phyloP scores from a whole-genome alignment of 1,284 basidiomycete species.

The Ganoderma sp. region DNA sequence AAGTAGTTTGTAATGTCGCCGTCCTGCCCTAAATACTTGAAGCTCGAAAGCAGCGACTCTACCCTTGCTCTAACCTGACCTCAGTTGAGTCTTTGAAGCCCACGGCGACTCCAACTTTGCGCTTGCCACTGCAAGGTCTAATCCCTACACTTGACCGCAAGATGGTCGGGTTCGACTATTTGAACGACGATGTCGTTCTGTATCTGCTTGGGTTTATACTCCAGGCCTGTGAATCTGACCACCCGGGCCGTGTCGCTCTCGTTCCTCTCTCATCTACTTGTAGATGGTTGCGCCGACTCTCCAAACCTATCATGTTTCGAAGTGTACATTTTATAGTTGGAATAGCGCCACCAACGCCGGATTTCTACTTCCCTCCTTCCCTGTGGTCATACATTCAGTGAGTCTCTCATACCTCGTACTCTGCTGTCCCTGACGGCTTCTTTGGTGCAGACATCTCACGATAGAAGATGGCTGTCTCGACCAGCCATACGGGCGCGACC shows the following conservation, averaged over 20 bases:
- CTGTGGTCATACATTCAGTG: background rate
- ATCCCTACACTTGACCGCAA: background rate
- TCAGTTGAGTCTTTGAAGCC: too few species aligned
- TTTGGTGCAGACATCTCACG: background rate
- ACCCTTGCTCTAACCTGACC: too few species aligned
- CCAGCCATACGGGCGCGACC: background rate
- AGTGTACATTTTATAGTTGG: background rate
- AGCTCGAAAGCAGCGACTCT: background rate
- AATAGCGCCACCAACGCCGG: background rate
- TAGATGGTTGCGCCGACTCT: background rate
- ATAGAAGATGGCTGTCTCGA: background rate
- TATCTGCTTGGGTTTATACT: background rate
- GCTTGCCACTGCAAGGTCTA: too few species aligned
- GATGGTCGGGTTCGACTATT: background rate
- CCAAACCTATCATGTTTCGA: background rate
- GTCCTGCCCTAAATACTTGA: background rate
- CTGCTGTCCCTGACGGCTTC: background rate
- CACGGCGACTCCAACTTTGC: too few species aligned
- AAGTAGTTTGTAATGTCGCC: background rate
- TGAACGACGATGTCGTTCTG: background rate
- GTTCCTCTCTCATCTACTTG: background rate
- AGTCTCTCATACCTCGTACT: background rate
- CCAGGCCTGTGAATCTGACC: background rate
- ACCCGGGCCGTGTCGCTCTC: background rate
- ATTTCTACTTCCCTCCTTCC: background rate